Base-by-base conservation (phyloP, 768 basidiomycete species). In the Auricularia auricula-judae region DNA sequence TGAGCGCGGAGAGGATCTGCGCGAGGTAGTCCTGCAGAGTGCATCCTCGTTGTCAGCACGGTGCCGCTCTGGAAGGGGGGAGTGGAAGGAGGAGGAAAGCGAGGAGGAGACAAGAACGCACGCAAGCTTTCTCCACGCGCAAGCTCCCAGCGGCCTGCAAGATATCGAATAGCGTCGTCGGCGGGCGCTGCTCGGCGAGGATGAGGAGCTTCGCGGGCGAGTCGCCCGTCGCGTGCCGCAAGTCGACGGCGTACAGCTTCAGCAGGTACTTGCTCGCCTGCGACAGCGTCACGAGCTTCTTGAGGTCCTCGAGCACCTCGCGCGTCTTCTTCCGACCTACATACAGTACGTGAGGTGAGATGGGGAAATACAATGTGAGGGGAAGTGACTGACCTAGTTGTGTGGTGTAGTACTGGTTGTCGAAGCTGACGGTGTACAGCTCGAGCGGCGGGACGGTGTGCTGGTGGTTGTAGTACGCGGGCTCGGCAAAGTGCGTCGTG, bases 61-160 rank as follows among this genome's bases (percentile, higher is more conserved):
- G 47, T 51, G 47, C 18, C 5, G 47, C 5, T 51, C 14, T 36
- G 3, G 61, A 36, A 29, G 12, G 21, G 47, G 65, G 63, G 47
- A 16, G 16, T 29, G 23, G 43, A 44, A 23, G 2, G 12, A 54
- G 35, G 42, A n/a, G n/a, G 34, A 44, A 35, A 33, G 47, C 47
- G 4, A 4, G 12, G 36, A 63, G 67, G 29, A 29, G 29, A 29
- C 29, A 29, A 62, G 18, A 71, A 68, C 83, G 62, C 67, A 91
- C 89, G 47, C 81, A 79, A 18, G 86, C 87, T 33, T 88, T 80
- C 43, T 86, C 85, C 71, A 89, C 85, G 60, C 84, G 81, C n/a
- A 94, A 74, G n/a, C 77, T 80, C 36, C 88, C 86, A 62, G 84
- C 86, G 68, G 91, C 87, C 66, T 87, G 84, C n/a, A 94, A 75